Evolutionary conservation across 352 stramenopile genomes (phyloP).

Genomic region (Blastocystis sp.): DNA sequence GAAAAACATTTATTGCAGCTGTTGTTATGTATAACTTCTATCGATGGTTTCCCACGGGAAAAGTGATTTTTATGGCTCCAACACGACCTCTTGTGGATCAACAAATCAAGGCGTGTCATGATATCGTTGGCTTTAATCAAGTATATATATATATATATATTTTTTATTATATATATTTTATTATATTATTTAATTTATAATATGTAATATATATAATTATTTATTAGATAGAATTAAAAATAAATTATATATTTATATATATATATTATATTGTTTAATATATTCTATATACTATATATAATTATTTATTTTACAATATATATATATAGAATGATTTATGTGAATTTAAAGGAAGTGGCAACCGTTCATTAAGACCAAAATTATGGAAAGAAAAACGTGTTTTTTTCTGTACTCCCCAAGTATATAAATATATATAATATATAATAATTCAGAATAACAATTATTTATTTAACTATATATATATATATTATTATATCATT

Average conservation of each 20-base stretch:
- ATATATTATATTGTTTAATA: too few relatives aligned
- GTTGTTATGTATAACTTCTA: constrained; percentile 99
- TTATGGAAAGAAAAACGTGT: constrained; percentile 74
- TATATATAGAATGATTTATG: constrained; percentile 38
- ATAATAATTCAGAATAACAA: neutral
- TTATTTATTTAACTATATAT: neutral
- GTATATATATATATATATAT: neutral
- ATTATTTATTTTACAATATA: too few relatives aligned
- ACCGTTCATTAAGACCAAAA: constrained; percentile 48
- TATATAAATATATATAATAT: constrained; percentile 51
- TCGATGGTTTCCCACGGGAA: constrained; percentile 74
- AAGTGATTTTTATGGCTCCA: constrained; percentile 88
- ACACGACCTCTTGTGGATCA: constrained; percentile 89
- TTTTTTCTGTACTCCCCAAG: constrained; percentile 97
- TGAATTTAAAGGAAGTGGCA: constrained; percentile 60
- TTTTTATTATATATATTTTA: too few relatives aligned
- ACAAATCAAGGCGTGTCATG: constrained; percentile 79
- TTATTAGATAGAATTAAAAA: too few relatives aligned
- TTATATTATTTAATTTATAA: too few relatives aligned
- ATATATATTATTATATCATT: neutral
- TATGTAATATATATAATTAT: too few relatives aligned
- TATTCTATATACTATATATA: too few relatives aligned
- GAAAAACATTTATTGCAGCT: constrained; percentile 95
- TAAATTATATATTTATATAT: too few relatives aligned
- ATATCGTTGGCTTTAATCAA: constrained; percentile 68